These are phyloP conservation scores for Lagenaria siceraria DNA, from an alignment of 306 rosid genomes.

Conservation along the genomic window DNA sequence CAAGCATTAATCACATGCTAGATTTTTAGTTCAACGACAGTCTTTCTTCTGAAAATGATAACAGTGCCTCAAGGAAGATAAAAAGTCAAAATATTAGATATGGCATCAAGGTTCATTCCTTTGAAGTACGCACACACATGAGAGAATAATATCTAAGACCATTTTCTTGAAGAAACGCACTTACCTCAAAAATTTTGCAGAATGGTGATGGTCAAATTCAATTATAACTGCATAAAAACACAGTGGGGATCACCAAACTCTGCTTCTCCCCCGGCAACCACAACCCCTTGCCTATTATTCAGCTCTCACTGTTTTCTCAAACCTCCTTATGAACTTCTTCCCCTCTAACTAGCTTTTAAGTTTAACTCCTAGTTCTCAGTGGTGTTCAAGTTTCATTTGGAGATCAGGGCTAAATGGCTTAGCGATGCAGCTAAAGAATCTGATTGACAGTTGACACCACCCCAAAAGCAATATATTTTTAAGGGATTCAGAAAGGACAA, in stretches of 20 bases:
- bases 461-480: neutral
- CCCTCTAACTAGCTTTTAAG: neutral
- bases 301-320: neutral
- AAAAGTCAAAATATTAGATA: neutral
- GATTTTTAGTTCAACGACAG: neutral
- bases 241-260: too few relatives aligned
- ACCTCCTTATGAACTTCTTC: neutral
- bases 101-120: neutral
- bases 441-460: neutral
- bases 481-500: neutral
- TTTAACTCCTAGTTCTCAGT: neutral
- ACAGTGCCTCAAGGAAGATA: neutral
- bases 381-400: neutral
- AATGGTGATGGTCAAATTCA: neutral
- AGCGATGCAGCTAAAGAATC: neutral
- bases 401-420: neutral
- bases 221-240: too few relatives aligned
- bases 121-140: neutral
- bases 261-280: neutral
- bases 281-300: neutral
- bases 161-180: neutral
- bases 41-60: neutral
- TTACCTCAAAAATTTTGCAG: neutral
- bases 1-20: neutral
- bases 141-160: neutral